Evolutionary conservation across 1,139 yeast genomes (phyloP).

Genomic region (Hansenula anomala): DNA sequence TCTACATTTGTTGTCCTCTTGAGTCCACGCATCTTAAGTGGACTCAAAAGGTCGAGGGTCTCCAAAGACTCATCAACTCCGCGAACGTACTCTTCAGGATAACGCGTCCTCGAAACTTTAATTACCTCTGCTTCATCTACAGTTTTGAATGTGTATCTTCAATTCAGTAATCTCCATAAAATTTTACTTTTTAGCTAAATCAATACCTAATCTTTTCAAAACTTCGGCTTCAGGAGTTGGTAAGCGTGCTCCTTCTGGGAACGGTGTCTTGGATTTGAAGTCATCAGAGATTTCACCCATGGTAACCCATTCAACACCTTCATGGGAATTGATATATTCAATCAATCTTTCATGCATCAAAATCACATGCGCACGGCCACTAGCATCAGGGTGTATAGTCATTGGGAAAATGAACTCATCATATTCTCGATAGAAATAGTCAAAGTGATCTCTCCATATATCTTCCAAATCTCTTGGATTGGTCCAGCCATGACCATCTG

Average conservation of each 20-base stretch:
- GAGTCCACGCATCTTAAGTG: too few species aligned
- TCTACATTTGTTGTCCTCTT: too few species aligned
- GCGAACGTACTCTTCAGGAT: too few species aligned
- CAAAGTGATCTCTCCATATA: conserved; percentile 29
- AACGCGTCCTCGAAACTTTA: too few species aligned
- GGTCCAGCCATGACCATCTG: conserved; percentile 27
- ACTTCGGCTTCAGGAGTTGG: conserved; percentile 17
- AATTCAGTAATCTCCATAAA: too few species aligned
- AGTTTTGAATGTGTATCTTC: too few species aligned
- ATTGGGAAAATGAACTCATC: conserved; percentile 30
- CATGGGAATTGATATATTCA: conserved; percentile 28
- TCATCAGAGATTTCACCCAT: conserved; percentile 29
- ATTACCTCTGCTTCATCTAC: too few species aligned
- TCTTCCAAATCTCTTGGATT: conserved; percentile 30
- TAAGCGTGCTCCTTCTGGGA: conserved; percentile 24
- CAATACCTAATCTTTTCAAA: conserved; percentile 1
- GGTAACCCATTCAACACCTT: conserved; percentile 31
- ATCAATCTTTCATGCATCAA: conserved; percentile 30
- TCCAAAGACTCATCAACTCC: too few species aligned
- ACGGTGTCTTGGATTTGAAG: conserved; percentile 21
- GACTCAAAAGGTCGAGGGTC: too few species aligned
- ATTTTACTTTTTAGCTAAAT: not conserved
- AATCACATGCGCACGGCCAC: conserved; percentile 27
- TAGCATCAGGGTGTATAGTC: conserved; percentile 29
- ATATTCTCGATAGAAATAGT: conserved; percentile 28